Percentiles rank a stretch among this genome's conserved stretches.
Conservation (phyloP, 495 filamentous ascomycete genomes). For the Pseudomonodictys pantanalensis region DNA sequence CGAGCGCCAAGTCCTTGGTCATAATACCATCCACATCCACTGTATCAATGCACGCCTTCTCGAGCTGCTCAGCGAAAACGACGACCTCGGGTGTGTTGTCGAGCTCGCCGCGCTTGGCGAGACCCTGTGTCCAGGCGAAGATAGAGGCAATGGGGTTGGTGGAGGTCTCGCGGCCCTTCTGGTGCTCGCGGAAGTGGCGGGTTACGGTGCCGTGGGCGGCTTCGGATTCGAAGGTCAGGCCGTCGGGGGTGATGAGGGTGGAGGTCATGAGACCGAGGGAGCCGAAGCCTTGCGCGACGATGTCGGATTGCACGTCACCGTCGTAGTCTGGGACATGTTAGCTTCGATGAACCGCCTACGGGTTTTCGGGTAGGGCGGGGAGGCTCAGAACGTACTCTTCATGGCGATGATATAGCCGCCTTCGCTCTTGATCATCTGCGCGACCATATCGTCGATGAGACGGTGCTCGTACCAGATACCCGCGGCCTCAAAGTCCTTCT, state of each 20-base stretch:
- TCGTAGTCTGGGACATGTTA: constrained; percentile 68
- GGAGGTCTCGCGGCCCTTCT: constrained; percentile 92
- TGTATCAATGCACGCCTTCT: constrained; percentile 90
- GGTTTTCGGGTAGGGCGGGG: not conserved
- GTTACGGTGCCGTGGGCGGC: constrained; percentile 98
- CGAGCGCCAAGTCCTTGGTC: constrained; percentile 96
- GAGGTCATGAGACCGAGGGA: constrained; percentile 98
- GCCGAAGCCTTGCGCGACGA: constrained; percentile 96
- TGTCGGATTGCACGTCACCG: constrained; percentile 97
- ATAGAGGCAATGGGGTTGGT: constrained; percentile 99
- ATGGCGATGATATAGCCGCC: constrained; percentile 95
- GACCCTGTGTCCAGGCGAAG: constrained; percentile 96
- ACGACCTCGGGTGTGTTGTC: constrained; percentile 86
- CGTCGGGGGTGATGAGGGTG: constrained; percentile 90
- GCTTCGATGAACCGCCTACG: not conserved
- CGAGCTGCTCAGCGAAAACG: constrained; percentile 82
- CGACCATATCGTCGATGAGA: constrained; percentile 99
- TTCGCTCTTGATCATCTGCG: constrained; percentile 98
- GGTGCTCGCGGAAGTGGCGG: constrained; percentile 96
- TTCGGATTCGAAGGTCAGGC: constrained; percentile 94
- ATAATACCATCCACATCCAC: constrained; percentile 93
- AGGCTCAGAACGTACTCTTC: constrained; percentile 66
- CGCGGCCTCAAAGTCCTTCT: constrained; percentile 82
- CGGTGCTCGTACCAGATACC: constrained; percentile 99
- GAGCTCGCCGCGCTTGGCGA: constrained; percentile 87